A percentile compares a stretch with the other conserved stretches of the same genome.
Evolutionary conservation across 345 rosid species (phyloP).

Genomic region (Lepidium africanum): DNA sequence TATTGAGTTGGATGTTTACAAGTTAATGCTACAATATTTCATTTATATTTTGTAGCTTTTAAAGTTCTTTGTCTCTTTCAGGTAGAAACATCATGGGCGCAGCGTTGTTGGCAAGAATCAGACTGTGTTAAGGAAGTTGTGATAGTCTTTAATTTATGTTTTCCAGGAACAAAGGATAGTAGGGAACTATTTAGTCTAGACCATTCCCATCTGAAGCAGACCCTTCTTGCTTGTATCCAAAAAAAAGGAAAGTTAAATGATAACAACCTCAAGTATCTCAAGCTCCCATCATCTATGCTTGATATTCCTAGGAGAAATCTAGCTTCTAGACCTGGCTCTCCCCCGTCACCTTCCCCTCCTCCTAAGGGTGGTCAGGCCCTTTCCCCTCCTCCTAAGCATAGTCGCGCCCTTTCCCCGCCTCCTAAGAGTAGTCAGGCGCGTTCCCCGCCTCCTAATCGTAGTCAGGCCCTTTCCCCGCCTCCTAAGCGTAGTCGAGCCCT

Average conservation of each 20-base stretch:
- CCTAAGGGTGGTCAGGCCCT: slow-evolving; percentile 5
- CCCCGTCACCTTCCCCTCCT: slow-evolving; percentile 22
- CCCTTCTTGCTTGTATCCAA: slow-evolving; percentile 51
- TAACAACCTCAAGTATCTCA: slow-evolving; percentile 26
- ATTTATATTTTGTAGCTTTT: not conserved
- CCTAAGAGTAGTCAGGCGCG: not conserved
- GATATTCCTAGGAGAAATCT: slow-evolving; percentile 35
- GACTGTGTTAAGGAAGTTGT: slow-evolving; percentile 41
- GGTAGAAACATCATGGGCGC: slow-evolving; percentile 53
- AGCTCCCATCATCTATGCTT: slow-evolving; percentile 26
- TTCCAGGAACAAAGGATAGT: slow-evolving; percentile 36
- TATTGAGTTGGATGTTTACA: not conserved
- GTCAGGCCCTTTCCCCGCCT: too few species aligned
- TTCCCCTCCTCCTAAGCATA: slow-evolving; percentile 8
- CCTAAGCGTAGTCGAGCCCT: slow-evolving; percentile 4
- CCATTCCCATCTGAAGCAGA: slow-evolving; percentile 39
- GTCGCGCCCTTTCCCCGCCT: not conserved
- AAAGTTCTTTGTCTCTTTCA: slow-evolving; percentile 26
- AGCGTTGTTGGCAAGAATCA: slow-evolving; percentile 53
- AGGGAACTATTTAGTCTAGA: slow-evolving; percentile 33
- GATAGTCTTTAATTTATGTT: slow-evolving; percentile 37
- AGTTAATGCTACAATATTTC: not conserved
- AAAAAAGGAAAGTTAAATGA: slow-evolving; percentile 36
- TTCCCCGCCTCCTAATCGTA: not conserved
- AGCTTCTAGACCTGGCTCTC: slow-evolving; percentile 30